These are phyloP conservation scores for Aspergillus tubingensis DNA, from an alignment of 2,329 filamentous ascomycete genomes.

Conservation along the genomic window DNA sequence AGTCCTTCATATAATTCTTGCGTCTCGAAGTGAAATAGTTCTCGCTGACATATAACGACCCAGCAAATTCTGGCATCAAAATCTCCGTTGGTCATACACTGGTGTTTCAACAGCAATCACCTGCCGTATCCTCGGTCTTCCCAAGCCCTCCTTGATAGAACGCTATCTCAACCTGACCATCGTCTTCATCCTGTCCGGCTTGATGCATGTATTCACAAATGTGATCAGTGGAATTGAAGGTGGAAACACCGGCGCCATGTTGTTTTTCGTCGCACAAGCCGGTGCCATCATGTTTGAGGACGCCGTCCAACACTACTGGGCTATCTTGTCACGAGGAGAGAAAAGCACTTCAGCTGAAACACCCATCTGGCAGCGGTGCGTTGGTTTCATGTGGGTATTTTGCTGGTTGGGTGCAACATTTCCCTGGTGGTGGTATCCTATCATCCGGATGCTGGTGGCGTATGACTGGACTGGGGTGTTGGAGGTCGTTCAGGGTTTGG, in stretches of 20 bases:
- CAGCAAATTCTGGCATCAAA: slow-evolving; percentile 36
- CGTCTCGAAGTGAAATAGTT: not conserved
- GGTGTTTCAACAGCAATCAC: slow-evolving; percentile 23
- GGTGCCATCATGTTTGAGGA: slow-evolving; percentile 36
- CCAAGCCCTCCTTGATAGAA: slow-evolving; percentile 22
- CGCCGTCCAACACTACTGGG: slow-evolving; percentile 24
- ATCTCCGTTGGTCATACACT: slow-evolving; percentile 27
- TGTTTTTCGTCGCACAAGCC: slow-evolving; percentile 27
- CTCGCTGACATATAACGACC: not conserved
- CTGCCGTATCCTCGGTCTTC: slow-evolving; percentile 21
- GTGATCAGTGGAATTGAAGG: slow-evolving; percentile 17
- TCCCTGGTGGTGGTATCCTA: slow-evolving; percentile 6
- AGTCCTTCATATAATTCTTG: not conserved
- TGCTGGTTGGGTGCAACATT: not conserved
- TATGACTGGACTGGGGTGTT: not conserved
- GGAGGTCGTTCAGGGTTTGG: not conserved
- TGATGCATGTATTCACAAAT: slow-evolving; percentile 25
- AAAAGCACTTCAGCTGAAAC: not conserved
- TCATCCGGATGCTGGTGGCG: not conserved
- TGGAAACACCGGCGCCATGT: slow-evolving; percentile 19
- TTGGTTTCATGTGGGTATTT: slow-evolving; percentile 3
- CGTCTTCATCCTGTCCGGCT: slow-evolving; percentile 32
- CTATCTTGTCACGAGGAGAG: not conserved
- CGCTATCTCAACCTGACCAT: slow-evolving; percentile 32
- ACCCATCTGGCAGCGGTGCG: not conserved